Percentiles rank a stretch among this genome's conserved stretches.
Evolutionary conservation across 768 basidiomycete genomes (phyloP).

Genomic region (Panus rudis): DNA sequence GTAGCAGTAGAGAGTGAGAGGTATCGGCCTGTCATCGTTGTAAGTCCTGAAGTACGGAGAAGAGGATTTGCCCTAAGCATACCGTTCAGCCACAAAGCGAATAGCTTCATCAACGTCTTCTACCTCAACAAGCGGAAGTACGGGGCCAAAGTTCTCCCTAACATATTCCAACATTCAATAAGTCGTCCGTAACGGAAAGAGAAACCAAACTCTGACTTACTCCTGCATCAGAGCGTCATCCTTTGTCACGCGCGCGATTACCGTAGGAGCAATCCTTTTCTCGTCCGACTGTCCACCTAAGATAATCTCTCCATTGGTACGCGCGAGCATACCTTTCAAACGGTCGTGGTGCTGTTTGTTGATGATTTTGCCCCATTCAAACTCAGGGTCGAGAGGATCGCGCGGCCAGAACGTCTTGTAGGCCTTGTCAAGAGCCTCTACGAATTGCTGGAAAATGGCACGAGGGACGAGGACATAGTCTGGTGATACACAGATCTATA

Average conservation of each 20-base stretch:
- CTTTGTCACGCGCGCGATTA: slow-evolving; percentile 45
- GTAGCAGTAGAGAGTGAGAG: slow-evolving; percentile 62
- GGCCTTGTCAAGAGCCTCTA: slow-evolving; percentile 35
- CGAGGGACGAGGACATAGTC: slow-evolving; percentile 40
- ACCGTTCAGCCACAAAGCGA: slow-evolving; percentile 31
- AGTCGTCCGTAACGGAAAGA: too few species aligned
- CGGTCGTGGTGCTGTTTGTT: slow-evolving; percentile 46
- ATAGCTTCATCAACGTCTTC: slow-evolving; percentile 49
- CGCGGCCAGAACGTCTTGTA: slow-evolving; percentile 46
- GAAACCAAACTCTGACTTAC: slow-evolving; percentile 25
- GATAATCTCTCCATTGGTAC: slow-evolving; percentile 49
- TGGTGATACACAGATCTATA: slow-evolving; percentile 33
- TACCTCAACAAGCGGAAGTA: slow-evolving; percentile 57
- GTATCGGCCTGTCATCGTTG: slow-evolving; percentile 38
- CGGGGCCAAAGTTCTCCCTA: slow-evolving; percentile 72
- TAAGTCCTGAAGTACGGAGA: neutral
- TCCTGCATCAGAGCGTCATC: slow-evolving; percentile 57
- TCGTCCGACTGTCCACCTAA: slow-evolving; percentile 40
- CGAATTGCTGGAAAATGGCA: slow-evolving; percentile 37
- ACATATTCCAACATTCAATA: neutral
- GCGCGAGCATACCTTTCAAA: slow-evolving; percentile 40
- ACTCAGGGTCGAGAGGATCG: slow-evolving; percentile 33
- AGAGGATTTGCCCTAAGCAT: neutral
- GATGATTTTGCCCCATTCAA: slow-evolving; percentile 42
- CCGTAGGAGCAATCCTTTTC: slow-evolving; percentile 45